Base-by-base conservation (phyloP, 306 rosid species). In the Canavalia ensiformis region DNA sequence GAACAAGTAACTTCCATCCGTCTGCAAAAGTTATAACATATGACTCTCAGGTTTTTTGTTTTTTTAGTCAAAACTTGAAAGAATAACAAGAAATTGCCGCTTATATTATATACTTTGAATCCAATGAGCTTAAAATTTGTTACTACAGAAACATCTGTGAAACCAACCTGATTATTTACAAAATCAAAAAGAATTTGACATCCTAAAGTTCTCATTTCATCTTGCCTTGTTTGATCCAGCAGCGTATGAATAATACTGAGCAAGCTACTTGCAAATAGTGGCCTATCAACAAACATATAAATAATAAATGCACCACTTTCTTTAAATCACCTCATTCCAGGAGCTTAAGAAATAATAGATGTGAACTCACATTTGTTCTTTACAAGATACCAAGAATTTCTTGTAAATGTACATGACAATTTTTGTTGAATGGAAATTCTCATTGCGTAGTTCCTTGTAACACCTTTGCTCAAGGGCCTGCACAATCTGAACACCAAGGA, bases 181-280 rank as follows among this genome's bases (percentile, higher is more conserved):
- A 96, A 93, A 88, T 90, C 92, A 87, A 90, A 93, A 75, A 96
- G 90, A 83, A 91, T 84, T 57, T 89, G 88, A 74, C 97, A 96
- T 84, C 99, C 99, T 79, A 96, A 79, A 76, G 88, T 81, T 90
- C 90, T 91, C 90, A 93, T 93, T 86, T 96, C 99, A 79, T 89
- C 91, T 79, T 92, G 97, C 54, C 89, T 88, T 66, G 93, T 74
- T 88, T 96, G 99, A 77, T 96, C 99, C 85, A 96, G 90, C 75
- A 96, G 87, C 42, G 94, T 86, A 67, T 93, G 97, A 86, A 93
- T 92, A 68, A 96, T 90, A 77, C 83, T 92, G 69, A 96, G 87
- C 83, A 96, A 87, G 91, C 99, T 93, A 87, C 85, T 93, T 0
- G 99, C 93, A 85, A 96, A 92, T 58, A 96, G 85, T 66, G 98